Conservation (phyloP, 208 protist species). For the Leishmania martiniquensis region DNA sequence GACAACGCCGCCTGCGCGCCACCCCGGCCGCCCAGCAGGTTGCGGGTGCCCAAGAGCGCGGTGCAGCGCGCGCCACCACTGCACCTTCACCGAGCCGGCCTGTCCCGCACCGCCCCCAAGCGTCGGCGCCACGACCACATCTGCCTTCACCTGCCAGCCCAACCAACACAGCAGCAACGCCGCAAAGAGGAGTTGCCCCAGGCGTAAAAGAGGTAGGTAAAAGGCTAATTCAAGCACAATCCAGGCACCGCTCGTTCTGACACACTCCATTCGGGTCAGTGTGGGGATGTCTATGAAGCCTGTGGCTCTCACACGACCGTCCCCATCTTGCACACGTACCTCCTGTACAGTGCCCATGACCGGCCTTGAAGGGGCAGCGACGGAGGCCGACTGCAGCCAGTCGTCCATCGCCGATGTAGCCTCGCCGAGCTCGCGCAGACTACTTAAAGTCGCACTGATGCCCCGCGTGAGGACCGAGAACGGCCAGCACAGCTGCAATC, state of each 20-base stretch:
- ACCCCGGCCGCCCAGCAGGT: background rate
- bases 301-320: background rate
- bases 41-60: constrained; percentile 9
- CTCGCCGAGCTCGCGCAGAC: constrained; percentile 8
- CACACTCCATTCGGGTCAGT: constrained; percentile 30
- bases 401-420: constrained; percentile 39
- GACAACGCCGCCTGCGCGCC: background rate
- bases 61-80: constrained; percentile 14
- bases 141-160: constrained; percentile 14
- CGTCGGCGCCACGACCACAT: background rate
- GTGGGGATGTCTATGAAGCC: constrained; percentile 20
- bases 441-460: background rate
- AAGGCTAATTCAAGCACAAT: constrained; percentile 17
- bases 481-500: constrained; percentile 23
- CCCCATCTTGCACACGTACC: constrained; percentile 6
- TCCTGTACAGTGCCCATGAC: background rate
- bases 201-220: constrained; percentile 19
- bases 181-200: constrained; percentile 18
- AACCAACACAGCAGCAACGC: constrained; percentile 31
- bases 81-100: constrained; percentile 3
- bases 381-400: constrained; percentile 18
- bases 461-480: background rate
- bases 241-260: constrained; percentile 5
- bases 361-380: background rate
- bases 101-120: background rate